Conservation (phyloP, 768 basidiomycete genomes). For the Lentinula edodes region DNA sequence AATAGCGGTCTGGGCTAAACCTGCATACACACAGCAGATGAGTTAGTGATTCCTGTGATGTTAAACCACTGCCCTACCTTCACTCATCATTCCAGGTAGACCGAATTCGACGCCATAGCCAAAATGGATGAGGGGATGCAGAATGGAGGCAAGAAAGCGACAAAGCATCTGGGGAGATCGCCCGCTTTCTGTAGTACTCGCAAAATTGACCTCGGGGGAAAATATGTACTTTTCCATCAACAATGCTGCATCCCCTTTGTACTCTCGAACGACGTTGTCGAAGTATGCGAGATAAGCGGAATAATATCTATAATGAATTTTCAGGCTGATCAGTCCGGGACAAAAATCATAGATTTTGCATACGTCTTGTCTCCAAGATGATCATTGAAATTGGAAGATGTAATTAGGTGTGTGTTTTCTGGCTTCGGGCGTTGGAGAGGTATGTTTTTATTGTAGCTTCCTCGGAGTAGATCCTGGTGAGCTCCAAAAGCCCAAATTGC, state of each 20-base stretch:
- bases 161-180: conserved; percentile 50
- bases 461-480: conserved; percentile 27
- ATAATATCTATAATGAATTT: conserved; percentile 40
- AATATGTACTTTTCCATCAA: conserved; percentile 62
- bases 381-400: conserved; percentile 40
- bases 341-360: not conserved
- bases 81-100: conserved; percentile 51
- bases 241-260: conserved; percentile 9
- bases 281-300: conserved; percentile 57
- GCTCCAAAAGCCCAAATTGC: conserved; percentile 62
- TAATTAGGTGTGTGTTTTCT: conserved; percentile 40
- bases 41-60: no score
- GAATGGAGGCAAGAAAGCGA: conserved; percentile 47
- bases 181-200: conserved; percentile 16
- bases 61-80: conserved; percentile 35
- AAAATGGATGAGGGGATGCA: conserved; percentile 63
- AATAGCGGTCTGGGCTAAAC: conserved; percentile 52
- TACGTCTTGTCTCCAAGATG: conserved; percentile 56
- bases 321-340: no score
- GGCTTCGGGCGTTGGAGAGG: conserved; percentile 30
- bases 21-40: conserved; percentile 20
- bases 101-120: conserved; percentile 63
- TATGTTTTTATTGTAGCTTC: conserved; percentile 32
- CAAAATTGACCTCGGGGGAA: conserved; percentile 43
- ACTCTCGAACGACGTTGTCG: conserved; percentile 27